phyloP scores from a whole-genome alignment of 1,284 basidiomycete species.

The Malassezia arunalokei region DNA sequence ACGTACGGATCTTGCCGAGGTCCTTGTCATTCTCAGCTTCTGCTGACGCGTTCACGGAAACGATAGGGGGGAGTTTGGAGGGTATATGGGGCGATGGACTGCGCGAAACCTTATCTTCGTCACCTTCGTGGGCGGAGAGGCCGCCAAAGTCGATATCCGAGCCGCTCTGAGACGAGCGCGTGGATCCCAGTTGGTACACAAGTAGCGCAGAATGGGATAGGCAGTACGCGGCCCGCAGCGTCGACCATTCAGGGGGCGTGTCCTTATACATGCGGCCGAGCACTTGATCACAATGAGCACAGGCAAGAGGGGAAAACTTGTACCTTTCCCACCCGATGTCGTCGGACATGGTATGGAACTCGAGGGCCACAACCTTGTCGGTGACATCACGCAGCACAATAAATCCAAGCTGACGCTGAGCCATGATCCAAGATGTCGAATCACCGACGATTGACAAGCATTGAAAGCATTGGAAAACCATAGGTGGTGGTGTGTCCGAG shows the following conservation, averaged over 20 bases:
- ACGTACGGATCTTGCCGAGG: slow-evolving; percentile 5
- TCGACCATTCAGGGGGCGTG: slow-evolving; percentile 22
- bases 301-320: slow-evolving; percentile 20
- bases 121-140: too few relatives aligned
- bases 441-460: slow-evolving; percentile 26
- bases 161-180: background rate
- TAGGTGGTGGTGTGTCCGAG: slow-evolving; percentile 10
- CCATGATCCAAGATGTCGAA: slow-evolving; percentile 21
- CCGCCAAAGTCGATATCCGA: too few relatives aligned
- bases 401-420: slow-evolving; percentile 22
- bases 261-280: slow-evolving; percentile 24
- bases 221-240: slow-evolving; percentile 20
- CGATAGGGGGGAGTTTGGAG: too few relatives aligned
- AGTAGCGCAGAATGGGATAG: slow-evolving; percentile 18
- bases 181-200: slow-evolving; percentile 7
- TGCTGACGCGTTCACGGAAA: too few relatives aligned
- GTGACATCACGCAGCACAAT: slow-evolving; percentile 22
- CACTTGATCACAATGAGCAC: slow-evolving; percentile 16
- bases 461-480: slow-evolving; percentile 24
- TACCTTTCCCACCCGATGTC: slow-evolving; percentile 18
- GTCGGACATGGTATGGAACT: slow-evolving; percentile 13
- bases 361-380: slow-evolving; percentile 15
- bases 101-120: too few relatives aligned
- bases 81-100: too few relatives aligned
- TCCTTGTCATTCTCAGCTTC: too few relatives aligned